Conservation (phyloP, 225 moss, liverwort and hornwort genomes). For the Climacium dendroides region DNA sequence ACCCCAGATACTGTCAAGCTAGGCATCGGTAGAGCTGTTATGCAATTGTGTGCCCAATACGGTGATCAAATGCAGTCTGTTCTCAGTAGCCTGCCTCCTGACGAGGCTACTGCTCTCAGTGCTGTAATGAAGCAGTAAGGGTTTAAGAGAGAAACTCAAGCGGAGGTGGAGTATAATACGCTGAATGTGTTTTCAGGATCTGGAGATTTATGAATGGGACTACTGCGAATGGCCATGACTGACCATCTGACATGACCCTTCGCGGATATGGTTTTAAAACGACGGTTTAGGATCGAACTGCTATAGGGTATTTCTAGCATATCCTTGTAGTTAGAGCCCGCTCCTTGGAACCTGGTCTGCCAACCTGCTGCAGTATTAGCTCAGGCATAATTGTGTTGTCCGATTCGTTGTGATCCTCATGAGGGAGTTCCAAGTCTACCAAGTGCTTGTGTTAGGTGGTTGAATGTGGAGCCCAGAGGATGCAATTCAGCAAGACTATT, state of each 20-base stretch:
- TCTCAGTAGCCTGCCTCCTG: slow-evolving; percentile 56
- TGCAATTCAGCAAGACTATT: not conserved
- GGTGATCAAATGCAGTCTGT: slow-evolving; percentile 92
- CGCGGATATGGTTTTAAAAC: not conserved
- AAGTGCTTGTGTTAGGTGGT: not conserved
- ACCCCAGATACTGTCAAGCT: slow-evolving; percentile 64
- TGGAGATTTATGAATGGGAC: not conserved
- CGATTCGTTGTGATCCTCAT: not conserved
- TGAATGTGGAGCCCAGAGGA: not conserved
- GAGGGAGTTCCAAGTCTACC: not conserved
- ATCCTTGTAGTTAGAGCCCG: not conserved
- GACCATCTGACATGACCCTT: not conserved
- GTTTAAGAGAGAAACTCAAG: not conserved
- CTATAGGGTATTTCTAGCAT: not conserved
- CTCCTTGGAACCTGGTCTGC: not conserved
- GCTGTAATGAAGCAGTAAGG: slow-evolving; percentile 55
- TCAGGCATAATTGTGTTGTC: not conserved
- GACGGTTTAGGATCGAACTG: not conserved
- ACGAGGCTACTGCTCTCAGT: slow-evolving; percentile 69
- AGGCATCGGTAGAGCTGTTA: slow-evolving; percentile 72
- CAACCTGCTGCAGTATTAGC: not conserved
- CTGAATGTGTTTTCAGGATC: not conserved
- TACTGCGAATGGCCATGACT: not conserved
- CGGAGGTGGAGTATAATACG: not conserved
- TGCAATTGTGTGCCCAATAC: slow-evolving; percentile 74